Percentiles rank a stretch among this genome's conserved stretches.
Evolutionary conservation across 441 rosid species (phyloP).

Genomic region (Biscutella laevigata): DNA sequence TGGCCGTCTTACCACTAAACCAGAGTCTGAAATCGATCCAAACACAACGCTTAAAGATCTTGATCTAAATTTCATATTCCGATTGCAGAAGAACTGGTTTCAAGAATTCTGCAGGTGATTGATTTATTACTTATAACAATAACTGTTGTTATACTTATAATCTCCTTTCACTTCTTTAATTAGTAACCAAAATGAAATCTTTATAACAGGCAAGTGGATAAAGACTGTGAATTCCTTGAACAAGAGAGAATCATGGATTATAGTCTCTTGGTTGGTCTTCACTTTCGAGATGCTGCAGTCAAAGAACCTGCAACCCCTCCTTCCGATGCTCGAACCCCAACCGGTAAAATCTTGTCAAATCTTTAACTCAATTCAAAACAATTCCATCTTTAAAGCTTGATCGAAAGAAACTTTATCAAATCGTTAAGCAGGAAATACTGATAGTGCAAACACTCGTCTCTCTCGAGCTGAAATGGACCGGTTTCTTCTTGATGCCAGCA

Average conservation of each 20-base stretch:
- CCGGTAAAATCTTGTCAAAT: slow-evolving; percentile 34
- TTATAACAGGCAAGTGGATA: slow-evolving; percentile 75
- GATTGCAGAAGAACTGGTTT: slow-evolving; percentile 75
- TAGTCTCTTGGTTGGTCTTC: slow-evolving; percentile 86
- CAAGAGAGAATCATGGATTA: slow-evolving; percentile 96
- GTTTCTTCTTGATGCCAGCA: slow-evolving; percentile 45
- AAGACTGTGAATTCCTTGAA: slow-evolving; percentile 89
- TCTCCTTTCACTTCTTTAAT: not conserved
- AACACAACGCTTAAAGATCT: slow-evolving; percentile 91
- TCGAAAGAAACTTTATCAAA: slow-evolving; percentile 6
- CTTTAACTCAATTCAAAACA: not conserved
- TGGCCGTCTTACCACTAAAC: slow-evolving; percentile 76
- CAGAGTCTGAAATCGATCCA: slow-evolving; percentile 80
- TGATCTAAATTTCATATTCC: slow-evolving; percentile 72
- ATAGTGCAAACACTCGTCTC: slow-evolving; percentile 34
- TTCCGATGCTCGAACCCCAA: slow-evolving; percentile 49
- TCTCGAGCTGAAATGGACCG: slow-evolving; percentile 55
- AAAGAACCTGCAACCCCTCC: slow-evolving; percentile 42
- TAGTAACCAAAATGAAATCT: not conserved
- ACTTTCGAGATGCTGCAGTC: slow-evolving; percentile 53
- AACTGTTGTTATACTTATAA: too few species aligned
- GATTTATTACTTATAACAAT: not conserved
- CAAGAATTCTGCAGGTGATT: slow-evolving; percentile 84
- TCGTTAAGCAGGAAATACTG: slow-evolving; percentile 39
- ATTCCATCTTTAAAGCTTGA: slow-evolving; percentile 15